These are phyloP conservation scores for Penicillium aurantiogriseum DNA, from an alignment of 2,329 filamentous ascomycete genomes.

Conservation along the genomic window DNA sequence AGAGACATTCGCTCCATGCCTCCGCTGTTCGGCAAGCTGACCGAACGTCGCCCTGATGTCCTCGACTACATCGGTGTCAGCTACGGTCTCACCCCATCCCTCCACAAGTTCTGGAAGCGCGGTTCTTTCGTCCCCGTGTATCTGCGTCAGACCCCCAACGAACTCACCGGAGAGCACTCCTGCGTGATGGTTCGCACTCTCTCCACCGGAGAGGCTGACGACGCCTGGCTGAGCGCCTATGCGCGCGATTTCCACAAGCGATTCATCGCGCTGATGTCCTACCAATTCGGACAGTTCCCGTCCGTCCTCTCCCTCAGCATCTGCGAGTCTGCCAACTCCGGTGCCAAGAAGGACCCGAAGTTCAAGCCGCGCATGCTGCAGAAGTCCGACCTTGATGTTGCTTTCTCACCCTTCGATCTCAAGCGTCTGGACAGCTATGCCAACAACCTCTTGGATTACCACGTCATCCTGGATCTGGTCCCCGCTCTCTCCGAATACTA, in stretches of 20 bases:
- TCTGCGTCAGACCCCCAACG: slow-evolving; percentile 90
- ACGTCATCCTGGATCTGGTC: slow-evolving; percentile 91
- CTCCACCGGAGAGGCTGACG: slow-evolving; percentile 52
- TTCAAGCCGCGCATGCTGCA: slow-evolving; percentile 58
- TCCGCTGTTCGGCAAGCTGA: slow-evolving; percentile 83
- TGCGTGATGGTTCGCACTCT: slow-evolving; percentile 94
- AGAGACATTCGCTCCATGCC: slow-evolving; percentile 90
- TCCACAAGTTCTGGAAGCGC: slow-evolving; percentile 98
- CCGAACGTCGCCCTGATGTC: slow-evolving; percentile 72
- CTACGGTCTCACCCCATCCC: slow-evolving; percentile 80
- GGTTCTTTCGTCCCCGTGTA: slow-evolving; percentile 85
- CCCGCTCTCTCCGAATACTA: slow-evolving; percentile 79
- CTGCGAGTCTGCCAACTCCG: slow-evolving; percentile 76
- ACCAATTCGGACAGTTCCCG: slow-evolving; percentile 83
- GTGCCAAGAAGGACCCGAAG: slow-evolving; percentile 64
- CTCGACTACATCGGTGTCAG: slow-evolving; percentile 95
- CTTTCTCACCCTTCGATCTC: slow-evolving; percentile 87
- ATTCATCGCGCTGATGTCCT: slow-evolving; percentile 87
- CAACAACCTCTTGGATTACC: slow-evolving; percentile 96
- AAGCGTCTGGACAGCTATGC: slow-evolving; percentile 94
- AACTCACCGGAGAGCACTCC: slow-evolving; percentile 94
- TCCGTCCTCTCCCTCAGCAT: slow-evolving; percentile 78
- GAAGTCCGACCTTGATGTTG: slow-evolving; percentile 72
- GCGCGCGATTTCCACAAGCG: slow-evolving; percentile 89
- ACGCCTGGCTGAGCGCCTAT: slow-evolving; percentile 89